phyloP scores from a whole-genome alignment of 768 basidiomycete genomes.

The Kwoniella europaea region DNA sequence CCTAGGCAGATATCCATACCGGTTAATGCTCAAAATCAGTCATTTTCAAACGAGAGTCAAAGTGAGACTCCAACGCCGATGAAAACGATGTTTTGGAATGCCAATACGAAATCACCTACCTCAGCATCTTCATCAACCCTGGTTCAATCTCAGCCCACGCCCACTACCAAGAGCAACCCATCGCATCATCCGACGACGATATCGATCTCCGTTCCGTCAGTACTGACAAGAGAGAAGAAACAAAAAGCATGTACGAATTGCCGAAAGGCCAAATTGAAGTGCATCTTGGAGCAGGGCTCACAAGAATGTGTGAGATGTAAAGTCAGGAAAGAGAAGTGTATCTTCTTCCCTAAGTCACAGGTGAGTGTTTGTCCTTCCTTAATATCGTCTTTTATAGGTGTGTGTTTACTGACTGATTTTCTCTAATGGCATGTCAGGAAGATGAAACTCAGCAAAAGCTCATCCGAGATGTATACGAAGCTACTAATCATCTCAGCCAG shows the following conservation, averaged over 20 bases:
- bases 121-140: background rate
- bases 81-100: background rate
- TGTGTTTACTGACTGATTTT: background rate
- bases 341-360: conserved; percentile 39
- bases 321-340: conserved; percentile 40
- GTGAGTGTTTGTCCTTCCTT: conserved; percentile 26
- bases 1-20: conserved; percentile 4
- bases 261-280: conserved; percentile 45
- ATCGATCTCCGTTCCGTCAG: conserved; percentile 23
- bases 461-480: conserved; percentile 34
- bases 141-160: background rate
- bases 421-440: conserved; percentile 25
- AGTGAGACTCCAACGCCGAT: background rate
- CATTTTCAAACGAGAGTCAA: background rate
- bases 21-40: background rate
- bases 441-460: conserved; percentile 48
- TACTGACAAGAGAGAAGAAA: conserved; percentile 45
- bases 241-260: conserved; percentile 52
- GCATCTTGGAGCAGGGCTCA: conserved; percentile 39
- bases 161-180: background rate
- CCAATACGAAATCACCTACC: background rate
- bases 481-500: conserved; percentile 32
- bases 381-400: no score
- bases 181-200: background rate
- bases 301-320: conserved; percentile 43